These are phyloP conservation scores for Aspergillus fumigatus DNA, from an alignment of 2,329 filamentous ascomycete species.

Conservation along the genomic window DNA sequence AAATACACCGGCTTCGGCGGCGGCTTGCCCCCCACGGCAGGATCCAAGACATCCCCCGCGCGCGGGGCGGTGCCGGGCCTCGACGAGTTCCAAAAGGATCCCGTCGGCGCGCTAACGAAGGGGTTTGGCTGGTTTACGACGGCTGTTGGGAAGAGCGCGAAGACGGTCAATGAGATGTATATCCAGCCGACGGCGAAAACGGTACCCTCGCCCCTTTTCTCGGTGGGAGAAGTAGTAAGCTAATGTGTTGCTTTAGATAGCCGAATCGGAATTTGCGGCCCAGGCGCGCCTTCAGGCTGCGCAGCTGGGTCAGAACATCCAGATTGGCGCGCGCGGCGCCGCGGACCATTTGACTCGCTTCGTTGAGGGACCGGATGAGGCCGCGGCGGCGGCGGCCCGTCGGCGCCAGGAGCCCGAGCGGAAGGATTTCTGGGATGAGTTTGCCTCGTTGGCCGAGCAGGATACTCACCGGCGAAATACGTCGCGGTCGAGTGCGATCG, in stretches of 20 bases:
- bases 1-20: slow-evolving; percentile 92
- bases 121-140: slow-evolving; percentile 92
- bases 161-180: slow-evolving; percentile 84
- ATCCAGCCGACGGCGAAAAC: slow-evolving; percentile 90
- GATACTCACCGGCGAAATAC: slow-evolving; percentile 26
- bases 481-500: slow-evolving; percentile 49
- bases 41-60: slow-evolving; percentile 13
- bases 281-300: slow-evolving; percentile 58
- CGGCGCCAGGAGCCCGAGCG: slow-evolving; percentile 56
- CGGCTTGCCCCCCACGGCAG: slow-evolving; percentile 54
- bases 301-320: slow-evolving; percentile 57
- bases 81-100: slow-evolving; percentile 89
- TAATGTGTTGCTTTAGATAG: slow-evolving; percentile 52
- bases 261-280: slow-evolving; percentile 73
- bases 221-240: background rate
- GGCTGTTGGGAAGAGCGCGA: slow-evolving; percentile 83
- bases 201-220: slow-evolving; percentile 43
- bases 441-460: slow-evolving; percentile 59
- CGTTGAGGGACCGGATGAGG: slow-evolving; percentile 66
- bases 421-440: slow-evolving; percentile 89
- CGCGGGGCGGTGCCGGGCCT: slow-evolving; percentile 51
- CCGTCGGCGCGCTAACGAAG: slow-evolving; percentile 80
- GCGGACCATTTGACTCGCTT: slow-evolving; percentile 80
- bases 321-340: slow-evolving; percentile 64
- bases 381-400: slow-evolving; percentile 44